Base-by-base conservation (phyloP, 2,329 filamentous ascomycete genomes). In the Aureobasidium sp. region DNA sequence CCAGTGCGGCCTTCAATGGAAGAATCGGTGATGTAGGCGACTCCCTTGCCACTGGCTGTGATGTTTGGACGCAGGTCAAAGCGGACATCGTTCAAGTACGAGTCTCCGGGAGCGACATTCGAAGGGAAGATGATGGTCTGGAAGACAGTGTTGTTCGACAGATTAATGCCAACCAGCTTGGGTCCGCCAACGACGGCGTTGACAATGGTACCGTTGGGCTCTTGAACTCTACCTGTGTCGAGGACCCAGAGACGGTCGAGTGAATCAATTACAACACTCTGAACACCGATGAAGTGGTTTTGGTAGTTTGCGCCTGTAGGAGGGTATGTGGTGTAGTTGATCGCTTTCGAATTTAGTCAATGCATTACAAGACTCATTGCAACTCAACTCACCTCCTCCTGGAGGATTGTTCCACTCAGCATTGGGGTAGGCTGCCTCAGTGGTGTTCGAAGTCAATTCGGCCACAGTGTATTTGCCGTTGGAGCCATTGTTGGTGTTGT, bases 21-120 rank as follows among this genome's bases (percentile, higher is more conserved):
- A 37, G 75, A 78, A 66, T 83, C 81, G 27, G 80, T 82, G 67
- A 83, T 81, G 68, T 83, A 83, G 0, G 79, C 80, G 15, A 82
- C 67, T 20, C 80, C 80, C 32, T 76, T 65, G 3, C 79, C 79
- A 2, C 73, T 73, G 15, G 70, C 64, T 0, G 77, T 77, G 7
- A 79, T 37, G 20, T 69, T 67, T 2, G 76, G 57, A 15, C 76
- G 74, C n/a, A 82, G 73, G 65, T 84, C 80, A 69, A 84, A 79
- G 55, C 81, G 78, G 9, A 83, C 72, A 64, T 83, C 81, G 67
- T 83, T 83, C 39, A 81, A 74, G 64, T 83, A 83, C 17, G 75
- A 78, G 65, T 79, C 78, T 13, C 76, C 65, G 57, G 74, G 79
- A 6, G 78, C 79, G 10, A 82, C 79, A 7, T 70, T 75, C 1